Percentiles rank a stretch among this genome's conserved stretches.
phyloP scores from a whole-genome alignment of 192 early-diverging fungal species.

The Phycomyces blakesleeanus region DNA sequence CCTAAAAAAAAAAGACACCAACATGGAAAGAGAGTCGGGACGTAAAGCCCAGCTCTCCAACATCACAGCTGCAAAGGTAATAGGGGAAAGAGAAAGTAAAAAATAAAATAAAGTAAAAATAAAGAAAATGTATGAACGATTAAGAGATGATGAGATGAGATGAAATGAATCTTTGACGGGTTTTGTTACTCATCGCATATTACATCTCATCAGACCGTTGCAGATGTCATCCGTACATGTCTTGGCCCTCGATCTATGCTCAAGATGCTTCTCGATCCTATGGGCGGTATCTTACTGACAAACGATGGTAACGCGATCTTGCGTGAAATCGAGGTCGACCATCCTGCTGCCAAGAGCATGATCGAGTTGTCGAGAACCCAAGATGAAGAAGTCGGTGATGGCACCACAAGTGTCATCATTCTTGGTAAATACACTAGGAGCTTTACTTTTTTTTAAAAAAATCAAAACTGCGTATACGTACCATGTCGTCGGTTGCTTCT shows the following conservation, averaged over 20 bases:
- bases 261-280: slow-evolving; percentile 99
- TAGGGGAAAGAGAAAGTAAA: background rate
- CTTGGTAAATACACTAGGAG: slow-evolving; percentile 59
- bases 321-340: slow-evolving; percentile 98
- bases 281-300: slow-evolving; percentile 98
- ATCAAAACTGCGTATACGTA: background rate
- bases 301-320: slow-evolving; percentile 99
- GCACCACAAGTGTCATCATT: slow-evolving; percentile 98
- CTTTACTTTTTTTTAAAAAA: background rate
- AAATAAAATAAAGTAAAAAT: background rate
- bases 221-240: slow-evolving; percentile 98
- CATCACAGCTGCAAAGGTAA: slow-evolving; percentile 95
- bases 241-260: slow-evolving; percentile 98
- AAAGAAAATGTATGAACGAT: background rate
- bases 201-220: slow-evolving; percentile 69
- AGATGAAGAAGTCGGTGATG: slow-evolving; percentile 99
- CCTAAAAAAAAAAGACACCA: slow-evolving; percentile 57
- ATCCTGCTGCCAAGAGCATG: slow-evolving; percentile 99
- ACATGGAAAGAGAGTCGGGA: slow-evolving; percentile 91
- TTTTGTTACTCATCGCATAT: background rate
- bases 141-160: background rate
- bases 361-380: slow-evolving; percentile 98
- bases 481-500: background rate
- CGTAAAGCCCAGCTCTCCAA: slow-evolving; percentile 97
- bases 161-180: background rate